Evolutionary conservation across 257 asterid species (phyloP).

Genomic region (Mitragyna speciosa): DNA sequence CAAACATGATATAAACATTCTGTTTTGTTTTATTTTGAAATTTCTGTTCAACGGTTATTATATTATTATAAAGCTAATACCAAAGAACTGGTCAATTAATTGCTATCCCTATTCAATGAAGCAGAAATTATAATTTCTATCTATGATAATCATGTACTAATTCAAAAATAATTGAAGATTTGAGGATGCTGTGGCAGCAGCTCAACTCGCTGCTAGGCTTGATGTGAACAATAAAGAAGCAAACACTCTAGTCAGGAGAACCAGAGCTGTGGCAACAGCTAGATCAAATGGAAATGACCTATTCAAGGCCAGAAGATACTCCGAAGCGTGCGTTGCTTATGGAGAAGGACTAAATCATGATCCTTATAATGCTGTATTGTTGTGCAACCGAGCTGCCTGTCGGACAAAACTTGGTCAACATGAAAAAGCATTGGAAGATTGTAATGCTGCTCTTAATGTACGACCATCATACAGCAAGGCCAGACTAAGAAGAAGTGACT

Average conservation of each 20-base stretch:
- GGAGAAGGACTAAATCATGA: conserved; percentile 72
- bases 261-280: conserved; percentile 53
- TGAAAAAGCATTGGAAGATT: conserved; percentile 68
- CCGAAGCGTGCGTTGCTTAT: conserved; percentile 64
- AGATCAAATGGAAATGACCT: conserved; percentile 66
- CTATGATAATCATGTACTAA: background rate
- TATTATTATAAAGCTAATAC: background rate
- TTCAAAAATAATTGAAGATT: conserved; percentile 33
- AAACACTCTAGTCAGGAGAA: conserved; percentile 38
- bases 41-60: background rate
- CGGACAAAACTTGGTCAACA: conserved; percentile 55
- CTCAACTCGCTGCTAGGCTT: conserved; percentile 56
- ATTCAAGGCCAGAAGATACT: conserved; percentile 46
- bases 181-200: conserved; percentile 59
- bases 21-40: background rate
- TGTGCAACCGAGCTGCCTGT: conserved; percentile 80
- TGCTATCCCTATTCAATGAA: background rate
- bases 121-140: background rate
- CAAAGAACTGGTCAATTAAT: background rate
- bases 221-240: conserved; percentile 67
- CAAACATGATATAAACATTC: conserved; percentile 6
- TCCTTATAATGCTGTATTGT: conserved; percentile 53
- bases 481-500: conserved; percentile 68
- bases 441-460: conserved; percentile 52
- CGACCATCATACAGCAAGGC: conserved; percentile 68